Evolutionary conservation across 495 filamentous ascomycete genomes (phyloP).

Genomic region (Haplographium delicatum): DNA sequence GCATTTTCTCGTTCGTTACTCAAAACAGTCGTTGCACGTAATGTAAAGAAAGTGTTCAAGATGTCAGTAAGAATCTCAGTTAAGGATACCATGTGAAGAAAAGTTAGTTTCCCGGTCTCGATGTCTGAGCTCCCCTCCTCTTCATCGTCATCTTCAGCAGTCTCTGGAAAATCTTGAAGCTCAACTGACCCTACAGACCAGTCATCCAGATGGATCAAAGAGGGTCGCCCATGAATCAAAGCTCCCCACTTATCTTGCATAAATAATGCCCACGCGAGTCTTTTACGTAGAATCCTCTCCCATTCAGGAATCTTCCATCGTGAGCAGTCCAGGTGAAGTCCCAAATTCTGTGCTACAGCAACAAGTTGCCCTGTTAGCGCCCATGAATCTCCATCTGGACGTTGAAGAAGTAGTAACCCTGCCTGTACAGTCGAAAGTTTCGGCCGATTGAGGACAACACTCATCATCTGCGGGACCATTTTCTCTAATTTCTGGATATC

Average conservation of each 20-base stretch:
- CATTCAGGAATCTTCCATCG: conserved; percentile 80
- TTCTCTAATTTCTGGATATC: conserved; percentile 73
- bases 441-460: conserved; percentile 70
- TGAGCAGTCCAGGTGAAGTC: conserved; percentile 79
- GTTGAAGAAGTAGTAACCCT: conserved; percentile 82
- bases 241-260: conserved; percentile 93
- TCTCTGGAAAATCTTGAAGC: conserved; percentile 66
- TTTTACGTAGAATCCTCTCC: conserved; percentile 77
- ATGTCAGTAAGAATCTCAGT: conserved; percentile 73
- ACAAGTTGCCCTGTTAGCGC: conserved; percentile 81
- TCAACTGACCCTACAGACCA: conserved; percentile 71
- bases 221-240: conserved; percentile 75
- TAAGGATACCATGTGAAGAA: conserved; percentile 66
- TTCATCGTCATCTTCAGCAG: conserved; percentile 46
- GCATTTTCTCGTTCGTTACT: conserved; percentile 35
- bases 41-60: conserved; percentile 72
- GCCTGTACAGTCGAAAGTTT: conserved; percentile 91
- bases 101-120: conserved; percentile 61
- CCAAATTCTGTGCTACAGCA: conserved; percentile 73
- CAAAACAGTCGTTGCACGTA: conserved; percentile 43
- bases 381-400: conserved; percentile 80
- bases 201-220: conserved; percentile 70
- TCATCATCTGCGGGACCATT: conserved; percentile 64
- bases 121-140: conserved; percentile 57
- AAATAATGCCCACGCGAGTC: conserved; percentile 84